phyloP scores from a whole-genome alignment of 129 eudicot genomes.

The Mikania micrantha region DNA sequence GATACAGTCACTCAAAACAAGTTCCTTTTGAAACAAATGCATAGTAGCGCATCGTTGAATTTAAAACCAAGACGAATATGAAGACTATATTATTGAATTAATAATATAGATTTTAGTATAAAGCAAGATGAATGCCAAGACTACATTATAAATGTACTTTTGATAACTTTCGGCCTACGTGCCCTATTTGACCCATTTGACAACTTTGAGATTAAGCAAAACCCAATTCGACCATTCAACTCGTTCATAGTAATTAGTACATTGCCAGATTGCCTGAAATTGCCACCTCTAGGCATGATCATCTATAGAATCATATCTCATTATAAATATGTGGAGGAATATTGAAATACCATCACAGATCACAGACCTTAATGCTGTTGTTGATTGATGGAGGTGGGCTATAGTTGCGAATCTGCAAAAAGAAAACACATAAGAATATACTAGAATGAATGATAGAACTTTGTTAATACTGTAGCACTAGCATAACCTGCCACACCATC shows the following conservation, averaged over 20 bases:
- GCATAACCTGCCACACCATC: not conserved
- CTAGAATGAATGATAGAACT: not conserved
- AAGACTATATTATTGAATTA: not conserved
- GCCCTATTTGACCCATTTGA: not conserved
- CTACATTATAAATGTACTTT: not conserved
- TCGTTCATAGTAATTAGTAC: not conserved
- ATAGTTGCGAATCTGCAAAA: slow-evolving; percentile 71
- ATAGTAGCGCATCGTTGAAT: no score
- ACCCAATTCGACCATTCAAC: not conserved
- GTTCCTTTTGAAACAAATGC: no score
- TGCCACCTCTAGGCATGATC: not conserved
- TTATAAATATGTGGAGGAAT: not conserved
- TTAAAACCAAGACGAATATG: no score
- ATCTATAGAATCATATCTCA: slow-evolving; percentile 1
- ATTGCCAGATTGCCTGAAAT: not conserved
- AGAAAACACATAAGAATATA: not conserved
- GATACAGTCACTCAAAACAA: no score
- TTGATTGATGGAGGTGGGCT: slow-evolving; percentile 77
- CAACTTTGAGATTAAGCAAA: not conserved
- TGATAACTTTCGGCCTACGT: not conserved
- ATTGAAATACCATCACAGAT: not conserved
- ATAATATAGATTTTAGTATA: not conserved
- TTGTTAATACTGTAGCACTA: not conserved
- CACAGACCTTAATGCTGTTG: slow-evolving; percentile 77
- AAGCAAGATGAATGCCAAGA: not conserved